These are phyloP conservation scores for Myxozyma sirexii DNA, from an alignment of 805 yeast genomes.

Conservation along the genomic window DNA sequence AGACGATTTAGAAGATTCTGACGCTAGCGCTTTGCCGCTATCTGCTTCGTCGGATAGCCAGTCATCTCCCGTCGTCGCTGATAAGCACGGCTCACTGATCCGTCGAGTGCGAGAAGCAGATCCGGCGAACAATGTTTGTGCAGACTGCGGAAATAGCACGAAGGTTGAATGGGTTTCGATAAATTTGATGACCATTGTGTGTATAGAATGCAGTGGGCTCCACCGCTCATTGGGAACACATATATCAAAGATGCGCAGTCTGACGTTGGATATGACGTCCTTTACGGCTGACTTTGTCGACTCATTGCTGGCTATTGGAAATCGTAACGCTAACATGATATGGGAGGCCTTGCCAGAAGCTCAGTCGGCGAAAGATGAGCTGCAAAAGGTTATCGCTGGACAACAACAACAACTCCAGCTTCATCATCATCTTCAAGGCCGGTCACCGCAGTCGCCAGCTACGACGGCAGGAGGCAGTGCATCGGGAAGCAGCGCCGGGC, in stretches of 20 bases:
- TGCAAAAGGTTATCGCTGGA: constrained; percentile 38
- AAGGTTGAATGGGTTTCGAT: constrained; percentile 87
- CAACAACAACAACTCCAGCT: constrained; percentile 7
- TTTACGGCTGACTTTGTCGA: constrained; percentile 62
- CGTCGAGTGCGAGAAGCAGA: constrained; percentile 38
- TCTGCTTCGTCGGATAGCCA: background rate
- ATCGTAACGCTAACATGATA: constrained; percentile 57
- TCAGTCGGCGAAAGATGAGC: constrained; percentile 29
- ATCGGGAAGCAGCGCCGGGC: constrained; percentile 8
- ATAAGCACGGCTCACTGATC: constrained; percentile 11
- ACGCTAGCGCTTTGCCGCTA: background rate
- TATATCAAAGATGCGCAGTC: constrained; percentile 73
- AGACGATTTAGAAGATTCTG: background rate
- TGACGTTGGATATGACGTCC: constrained; percentile 66
- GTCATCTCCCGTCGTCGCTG: background rate
- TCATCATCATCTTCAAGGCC: background rate
- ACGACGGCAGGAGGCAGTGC: constrained; percentile 50
- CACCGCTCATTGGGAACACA: constrained; percentile 86
- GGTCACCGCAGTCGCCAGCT: constrained; percentile 38
- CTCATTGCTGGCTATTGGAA: constrained; percentile 60
- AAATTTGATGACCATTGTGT: constrained; percentile 68
- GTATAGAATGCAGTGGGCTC: constrained; percentile 85
- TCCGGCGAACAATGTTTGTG: constrained; percentile 65
- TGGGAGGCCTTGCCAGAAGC: constrained; percentile 54
- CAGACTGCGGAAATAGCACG: constrained; percentile 71